Conservation (phyloP, 1,139 yeast genomes). For the Blastobotrys indianensis region DNA sequence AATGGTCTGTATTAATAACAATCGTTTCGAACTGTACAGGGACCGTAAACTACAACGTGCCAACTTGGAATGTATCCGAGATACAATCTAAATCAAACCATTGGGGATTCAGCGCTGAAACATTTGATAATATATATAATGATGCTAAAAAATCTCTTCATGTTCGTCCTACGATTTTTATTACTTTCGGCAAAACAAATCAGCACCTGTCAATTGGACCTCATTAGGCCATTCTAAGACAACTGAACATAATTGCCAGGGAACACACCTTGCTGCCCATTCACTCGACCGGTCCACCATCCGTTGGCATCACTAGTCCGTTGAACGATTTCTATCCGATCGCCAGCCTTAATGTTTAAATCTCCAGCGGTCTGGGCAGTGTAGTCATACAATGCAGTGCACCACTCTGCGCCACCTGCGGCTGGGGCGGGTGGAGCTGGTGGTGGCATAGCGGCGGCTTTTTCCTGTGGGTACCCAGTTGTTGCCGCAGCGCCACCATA, state of each 20-base stretch:
- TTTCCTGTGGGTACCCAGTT: conserved; percentile 31
- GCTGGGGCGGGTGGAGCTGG: conserved; percentile 35
- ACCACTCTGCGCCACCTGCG: conserved; percentile 40
- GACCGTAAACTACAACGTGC: too few relatives aligned
- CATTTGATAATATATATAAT: too few relatives aligned
- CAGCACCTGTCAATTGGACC: too few relatives aligned
- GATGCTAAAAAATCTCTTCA: too few relatives aligned
- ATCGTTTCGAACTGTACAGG: too few relatives aligned
- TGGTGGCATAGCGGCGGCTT: conserved; percentile 20
- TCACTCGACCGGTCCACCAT: conserved; percentile 96
- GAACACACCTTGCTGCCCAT: conserved; percentile 85
- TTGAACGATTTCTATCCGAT: conserved; percentile 74
- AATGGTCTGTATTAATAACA: too few relatives aligned
- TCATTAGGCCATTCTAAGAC: conserved; percentile 19
- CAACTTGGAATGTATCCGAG: too few relatives aligned
- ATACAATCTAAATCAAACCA: too few relatives aligned
- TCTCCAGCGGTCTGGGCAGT: conserved; percentile 87
- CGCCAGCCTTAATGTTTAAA: conserved; percentile 80
- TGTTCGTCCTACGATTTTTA: too few relatives aligned
- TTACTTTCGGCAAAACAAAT: too few relatives aligned
- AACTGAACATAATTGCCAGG: conserved; percentile 94
- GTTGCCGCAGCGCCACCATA: conserved; percentile 17
- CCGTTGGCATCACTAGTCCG: conserved; percentile 81
- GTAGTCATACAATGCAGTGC: conserved; percentile 74
- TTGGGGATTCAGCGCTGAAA: too few relatives aligned